Base-by-base conservation (phyloP, 495 filamentous ascomycete genomes). In the Penicillium goetzii region DNA sequence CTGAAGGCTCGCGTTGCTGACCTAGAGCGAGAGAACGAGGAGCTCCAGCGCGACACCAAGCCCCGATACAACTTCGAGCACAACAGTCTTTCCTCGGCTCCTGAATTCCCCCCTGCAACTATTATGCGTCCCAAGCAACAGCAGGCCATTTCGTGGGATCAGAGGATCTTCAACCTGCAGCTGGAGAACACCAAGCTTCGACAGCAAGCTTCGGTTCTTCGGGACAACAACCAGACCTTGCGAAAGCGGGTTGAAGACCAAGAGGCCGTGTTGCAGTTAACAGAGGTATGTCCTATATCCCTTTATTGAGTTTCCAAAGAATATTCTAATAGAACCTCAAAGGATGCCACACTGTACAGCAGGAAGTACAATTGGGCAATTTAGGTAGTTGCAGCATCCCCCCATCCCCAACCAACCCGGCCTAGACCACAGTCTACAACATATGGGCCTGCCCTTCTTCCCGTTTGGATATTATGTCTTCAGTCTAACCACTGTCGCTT, bases 21-120 rank as follows among this genome's bases (percentile, higher is more conserved):
- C 2, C 65, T 62, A 26, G 25, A 49, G 54, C 43, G 54, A 10
- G 50, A 66, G 32, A 62, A 62, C 14, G n/a, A 21, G 8, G 9
- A 47, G 10, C 43, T 47, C 21, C 43, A 25, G 10, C 43, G 43
- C 3, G 3, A 47, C 9, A 10, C 43, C 8, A 25, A 14, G 36
- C 14, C 43, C 4, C 21, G 2, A 23, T 25, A 12, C 21, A n/a
- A 21, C 21, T 47, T 23, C 21, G 15, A 17, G 15, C 43, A 12
- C 15, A 6, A 10, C 7, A 10, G n/a, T 21, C 17, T 17, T 19
- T 17, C 7, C 17, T 4, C 17, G 17, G n/a, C 6, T 9, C 6
- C 41, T 4, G n/a, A 6, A 19, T 7, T 43, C n/a, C 9, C 41
- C 1, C 21, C 41, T 9, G 8, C 41, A n/a, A 10, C n/a, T 5